phyloP scores from a whole-genome alignment of 192 early-diverging fungal species.

The Piromyces sp. region DNA sequence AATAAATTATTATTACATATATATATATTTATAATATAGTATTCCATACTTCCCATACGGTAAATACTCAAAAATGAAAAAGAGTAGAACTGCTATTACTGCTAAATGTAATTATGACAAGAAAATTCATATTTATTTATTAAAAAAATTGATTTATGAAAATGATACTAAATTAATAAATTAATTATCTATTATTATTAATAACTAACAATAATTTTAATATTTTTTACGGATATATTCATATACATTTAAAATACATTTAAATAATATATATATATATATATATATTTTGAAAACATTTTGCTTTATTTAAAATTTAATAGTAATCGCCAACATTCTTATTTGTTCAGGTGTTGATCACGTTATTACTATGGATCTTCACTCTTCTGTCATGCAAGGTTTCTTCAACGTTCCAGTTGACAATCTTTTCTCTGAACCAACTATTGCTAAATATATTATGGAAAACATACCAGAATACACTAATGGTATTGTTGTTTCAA shows the following conservation, averaged over 20 bases:
- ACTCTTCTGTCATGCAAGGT: conserved; percentile 88
- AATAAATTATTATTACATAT: background rate
- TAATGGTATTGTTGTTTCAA: conserved; percentile 70
- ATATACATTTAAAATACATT: no score
- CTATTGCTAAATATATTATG: conserved; percentile 69
- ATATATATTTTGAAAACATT: no score
- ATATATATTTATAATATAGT: conserved; percentile 1
- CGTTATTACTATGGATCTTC: conserved; percentile 95
- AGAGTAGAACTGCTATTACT: conserved; percentile 83
- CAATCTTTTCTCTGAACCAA: conserved; percentile 83
- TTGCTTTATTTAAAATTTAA: no score
- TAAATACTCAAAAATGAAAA: conserved; percentile 97
- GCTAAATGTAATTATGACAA: conserved; percentile 80
- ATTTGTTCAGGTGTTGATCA: conserved; percentile 88
- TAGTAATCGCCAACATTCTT: conserved; percentile 86
- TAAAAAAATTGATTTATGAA: no score
- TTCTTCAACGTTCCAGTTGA: conserved; percentile 84
- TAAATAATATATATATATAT: no score
- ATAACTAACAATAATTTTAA: no score
- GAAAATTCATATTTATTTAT: no score
- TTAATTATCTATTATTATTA: no score
- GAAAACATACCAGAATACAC: conserved; percentile 43
- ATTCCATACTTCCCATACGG: conserved; percentile 96
- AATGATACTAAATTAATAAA: no score
- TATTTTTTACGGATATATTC: no score